Conservation (phyloP, 345 rosid genomes). For the Aegle marmelos region DNA sequence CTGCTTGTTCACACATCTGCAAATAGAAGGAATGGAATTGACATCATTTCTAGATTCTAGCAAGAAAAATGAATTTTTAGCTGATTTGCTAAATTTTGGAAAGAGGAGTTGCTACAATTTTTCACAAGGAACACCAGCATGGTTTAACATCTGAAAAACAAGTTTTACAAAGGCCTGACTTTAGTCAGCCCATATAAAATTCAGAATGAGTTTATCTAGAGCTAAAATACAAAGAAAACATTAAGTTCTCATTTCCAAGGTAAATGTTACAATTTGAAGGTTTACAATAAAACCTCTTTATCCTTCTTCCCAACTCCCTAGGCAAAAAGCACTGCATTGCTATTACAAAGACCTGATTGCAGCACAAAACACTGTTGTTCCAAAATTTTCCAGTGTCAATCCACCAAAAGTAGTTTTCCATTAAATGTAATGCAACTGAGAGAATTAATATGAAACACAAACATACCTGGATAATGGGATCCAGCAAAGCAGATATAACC, state of each 20-base stretch:
- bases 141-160: not conserved
- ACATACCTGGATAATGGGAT: conserved; percentile 88
- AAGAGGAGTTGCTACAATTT: not conserved
- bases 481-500: conserved; percentile 79
- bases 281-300: not conserved
- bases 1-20: conserved; percentile 98
- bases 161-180: not conserved
- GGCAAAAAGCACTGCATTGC: not conserved
- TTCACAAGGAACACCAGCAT: not conserved
- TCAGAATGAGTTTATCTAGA: not conserved
- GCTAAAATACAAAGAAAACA: not conserved
- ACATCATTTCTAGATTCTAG: not conserved
- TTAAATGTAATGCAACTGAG: not conserved
- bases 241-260: not conserved
- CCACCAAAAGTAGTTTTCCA: not conserved
- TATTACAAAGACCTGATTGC: not conserved
- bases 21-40: conserved; percentile 15
- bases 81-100: not conserved
- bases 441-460: conserved; percentile 1
- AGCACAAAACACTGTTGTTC: not conserved
- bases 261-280: not conserved
- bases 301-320: not conserved
- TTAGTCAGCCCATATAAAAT: not conserved
- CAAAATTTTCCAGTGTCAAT: not conserved
- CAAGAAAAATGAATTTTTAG: not conserved